Evolutionary conservation across 139 green algal species (phyloP), one percentile per base, ranked within the genome.

Genomic region (Coelastrella sp.): DNA sequence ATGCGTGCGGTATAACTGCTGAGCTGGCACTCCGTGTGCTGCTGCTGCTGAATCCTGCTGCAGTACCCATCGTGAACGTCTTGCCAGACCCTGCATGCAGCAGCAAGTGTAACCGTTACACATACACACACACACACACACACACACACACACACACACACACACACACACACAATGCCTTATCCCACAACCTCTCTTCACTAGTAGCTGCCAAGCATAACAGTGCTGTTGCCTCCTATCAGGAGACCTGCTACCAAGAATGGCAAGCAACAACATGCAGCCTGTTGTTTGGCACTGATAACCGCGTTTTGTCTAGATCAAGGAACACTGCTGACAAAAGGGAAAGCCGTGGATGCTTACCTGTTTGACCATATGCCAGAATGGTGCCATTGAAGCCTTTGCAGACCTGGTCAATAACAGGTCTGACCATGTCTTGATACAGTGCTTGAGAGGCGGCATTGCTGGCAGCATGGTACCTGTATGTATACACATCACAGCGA

Each of bases 371-470:
- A 40, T 87, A 87, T 23, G 81, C 81, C 69, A 87, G 57, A 25
- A 86, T 53, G 1, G 85, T 88, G 25, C 67, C 81, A 53, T 89
- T 89, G 64, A 90, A 91, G 35, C 88, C 88, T 73, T 87, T 74
- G 21, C 84, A 81, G 32, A 89, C 90, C 17, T 69, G 73, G 4
- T 87, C 78, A 40, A 93, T 30, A 45, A 93, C 79, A 4, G 85
- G 85, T 43, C 35, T 13, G 3, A 37, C 6, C 15, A 45, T 72
- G 0, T 32, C 37, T 32, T n/a, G 3, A 57, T 53, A 41, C 53
- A 53, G 27, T 4, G 53, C 23, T 38, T 69, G 53, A 15, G 35
- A 35, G 4, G 37, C 57, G 71, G 53, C 37, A 27, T 32, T 57
- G 27, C 57, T 72, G 23, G 23, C 53, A 41, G 53, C 76, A 60